These are phyloP conservation scores for Cokeromyces recurvatus DNA, from an alignment of 371 early-diverging fungal genomes.

Conservation along the genomic window DNA sequence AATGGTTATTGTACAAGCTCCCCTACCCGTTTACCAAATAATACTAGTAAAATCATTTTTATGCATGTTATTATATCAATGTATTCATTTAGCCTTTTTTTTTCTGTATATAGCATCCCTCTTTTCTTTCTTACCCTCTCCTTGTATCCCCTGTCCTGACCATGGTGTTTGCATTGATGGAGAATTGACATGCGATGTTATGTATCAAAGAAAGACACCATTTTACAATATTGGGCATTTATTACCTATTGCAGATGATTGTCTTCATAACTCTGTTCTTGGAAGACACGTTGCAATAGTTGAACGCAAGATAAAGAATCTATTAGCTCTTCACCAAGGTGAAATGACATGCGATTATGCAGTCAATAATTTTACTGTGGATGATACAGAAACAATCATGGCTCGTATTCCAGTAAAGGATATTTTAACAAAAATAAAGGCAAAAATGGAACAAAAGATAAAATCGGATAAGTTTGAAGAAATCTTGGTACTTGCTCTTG, in stretches of 20 bases:
- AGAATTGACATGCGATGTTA: constrained; percentile 9
- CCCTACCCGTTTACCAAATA: background rate
- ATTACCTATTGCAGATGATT: constrained; percentile 21
- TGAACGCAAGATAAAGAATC: constrained; percentile 10
- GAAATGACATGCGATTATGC: constrained; percentile 7
- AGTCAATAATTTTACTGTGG: background rate
- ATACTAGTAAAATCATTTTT: background rate
- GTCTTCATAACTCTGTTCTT: constrained; percentile 12
- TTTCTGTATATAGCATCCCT: too few relatives aligned
- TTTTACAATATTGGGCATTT: constrained; percentile 7
- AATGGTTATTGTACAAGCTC: constrained; percentile 14
- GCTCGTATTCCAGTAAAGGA: background rate
- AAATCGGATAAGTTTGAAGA: constrained; percentile 5
- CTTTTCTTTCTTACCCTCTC: constrained; percentile 5
- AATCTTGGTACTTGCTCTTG: constrained; percentile 11
- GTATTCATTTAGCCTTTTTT: background rate
- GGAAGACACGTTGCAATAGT: constrained; percentile 10
- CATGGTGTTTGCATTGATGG: constrained; percentile 16
- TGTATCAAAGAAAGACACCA: constrained; percentile 14
- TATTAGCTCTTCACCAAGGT: constrained; percentile 12
- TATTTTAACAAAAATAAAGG: constrained; percentile 2
- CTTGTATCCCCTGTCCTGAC: constrained; percentile 23
- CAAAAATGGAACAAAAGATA: background rate
- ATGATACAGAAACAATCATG: background rate
- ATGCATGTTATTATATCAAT: too few relatives aligned